phyloP scores from a whole-genome alignment of 2,329 filamentous ascomycete species.

The Colletotrichum orbiculare region DNA sequence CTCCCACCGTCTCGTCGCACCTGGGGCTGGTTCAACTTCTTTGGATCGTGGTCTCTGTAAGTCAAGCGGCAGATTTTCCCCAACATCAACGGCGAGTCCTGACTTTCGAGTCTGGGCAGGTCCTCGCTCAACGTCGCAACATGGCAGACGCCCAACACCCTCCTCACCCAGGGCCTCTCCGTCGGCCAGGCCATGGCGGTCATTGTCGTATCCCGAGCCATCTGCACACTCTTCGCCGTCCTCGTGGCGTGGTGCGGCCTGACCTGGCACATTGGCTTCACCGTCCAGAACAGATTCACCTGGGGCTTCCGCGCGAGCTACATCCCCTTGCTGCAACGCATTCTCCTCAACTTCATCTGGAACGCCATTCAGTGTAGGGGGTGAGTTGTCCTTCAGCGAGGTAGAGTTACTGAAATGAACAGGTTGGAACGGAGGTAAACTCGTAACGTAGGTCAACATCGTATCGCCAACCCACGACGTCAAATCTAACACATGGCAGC shows the following conservation, averaged over 20 bases:
- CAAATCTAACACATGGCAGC: too few species aligned
- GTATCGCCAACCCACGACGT: too few species aligned
- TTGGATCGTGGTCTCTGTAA: constrained; percentile 54
- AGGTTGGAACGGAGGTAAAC: too few species aligned
- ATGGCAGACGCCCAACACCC: constrained; percentile 60
- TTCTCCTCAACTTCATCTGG: constrained; percentile 62
- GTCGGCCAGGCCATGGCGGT: constrained; percentile 59
- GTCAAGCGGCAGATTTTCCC: constrained; percentile 23
- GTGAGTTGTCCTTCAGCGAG: too few species aligned
- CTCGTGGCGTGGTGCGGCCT: constrained; percentile 59
- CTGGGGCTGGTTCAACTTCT: constrained; percentile 59
- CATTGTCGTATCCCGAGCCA: constrained; percentile 54
- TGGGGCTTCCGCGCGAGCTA: constrained; percentile 62
- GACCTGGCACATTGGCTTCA: constrained; percentile 63
- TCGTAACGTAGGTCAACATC: too few species aligned
- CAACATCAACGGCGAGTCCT: background rate
- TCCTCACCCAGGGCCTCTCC: constrained; percentile 58
- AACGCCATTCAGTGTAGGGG: constrained; percentile 31
- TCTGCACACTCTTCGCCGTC: constrained; percentile 55
- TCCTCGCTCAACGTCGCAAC: constrained; percentile 52
- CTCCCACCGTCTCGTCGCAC: constrained; percentile 55
- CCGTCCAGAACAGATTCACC: constrained; percentile 59
- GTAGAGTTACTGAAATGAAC: too few species aligned
- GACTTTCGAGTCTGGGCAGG: background rate
- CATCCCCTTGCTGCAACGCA: constrained; percentile 58